Evolutionary conservation across 179 eudicot genomes (phyloP).

Genomic region (Beta lomatogona): DNA sequence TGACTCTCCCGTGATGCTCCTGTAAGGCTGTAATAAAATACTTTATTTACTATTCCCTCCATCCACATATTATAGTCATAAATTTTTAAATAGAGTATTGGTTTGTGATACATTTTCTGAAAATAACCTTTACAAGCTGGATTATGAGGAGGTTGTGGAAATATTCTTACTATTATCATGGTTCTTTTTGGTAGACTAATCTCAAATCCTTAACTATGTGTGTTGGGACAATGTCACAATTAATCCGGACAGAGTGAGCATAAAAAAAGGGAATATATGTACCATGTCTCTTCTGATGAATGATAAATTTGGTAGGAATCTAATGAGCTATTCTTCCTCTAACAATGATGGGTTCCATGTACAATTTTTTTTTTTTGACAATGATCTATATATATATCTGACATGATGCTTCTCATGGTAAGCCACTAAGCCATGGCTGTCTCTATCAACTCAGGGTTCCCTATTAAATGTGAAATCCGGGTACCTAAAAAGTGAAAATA

Average conservation of each 20-base stretch:
- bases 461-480: background rate
- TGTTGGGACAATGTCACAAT: background rate
- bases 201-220: background rate
- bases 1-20: background rate
- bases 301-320: background rate
- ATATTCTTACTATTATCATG: background rate
- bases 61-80: background rate
- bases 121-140: background rate
- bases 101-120: background rate
- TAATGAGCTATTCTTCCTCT: background rate
- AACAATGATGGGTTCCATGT: background rate
- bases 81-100: background rate
- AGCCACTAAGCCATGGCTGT: background rate
- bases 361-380: background rate
- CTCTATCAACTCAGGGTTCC: background rate
- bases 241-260: background rate
- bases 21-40: no score
- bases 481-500: background rate
- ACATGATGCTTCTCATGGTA: slow-evolving; percentile 5
- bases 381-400: background rate
- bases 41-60: background rate
- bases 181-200: background rate
- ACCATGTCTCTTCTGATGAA: background rate
- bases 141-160: background rate
- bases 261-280: background rate